Evolutionary conservation across 352 stramenopile species (phyloP).

Genomic region (Globisporangium alternatum): DNA sequence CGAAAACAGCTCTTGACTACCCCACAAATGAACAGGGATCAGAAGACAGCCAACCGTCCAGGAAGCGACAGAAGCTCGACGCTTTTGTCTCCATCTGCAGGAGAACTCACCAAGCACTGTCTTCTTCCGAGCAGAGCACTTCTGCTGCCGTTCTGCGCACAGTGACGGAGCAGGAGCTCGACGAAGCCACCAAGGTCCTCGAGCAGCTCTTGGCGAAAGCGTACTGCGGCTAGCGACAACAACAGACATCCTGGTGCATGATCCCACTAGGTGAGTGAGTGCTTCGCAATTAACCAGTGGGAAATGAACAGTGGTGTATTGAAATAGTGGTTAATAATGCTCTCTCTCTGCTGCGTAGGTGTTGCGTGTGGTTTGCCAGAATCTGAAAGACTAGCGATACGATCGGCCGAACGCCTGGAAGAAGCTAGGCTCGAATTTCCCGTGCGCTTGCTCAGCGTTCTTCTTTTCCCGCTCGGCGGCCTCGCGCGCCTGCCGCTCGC

Average conservation of each 20-base stretch:
- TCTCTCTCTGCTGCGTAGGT: background rate
- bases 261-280: background rate
- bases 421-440: slow-evolving; percentile 70
- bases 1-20: slow-evolving; percentile 1
- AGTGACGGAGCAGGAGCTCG: slow-evolving; percentile 43
- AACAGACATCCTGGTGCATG: background rate
- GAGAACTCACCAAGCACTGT: slow-evolving; percentile 41
- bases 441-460: slow-evolving; percentile 44
- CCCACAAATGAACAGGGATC: slow-evolving; percentile 16
- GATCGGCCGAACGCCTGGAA: slow-evolving; percentile 73
- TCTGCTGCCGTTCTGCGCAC: slow-evolving; percentile 26
- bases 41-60: slow-evolving; percentile 24
- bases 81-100: slow-evolving; percentile 30
- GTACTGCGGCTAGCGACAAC: background rate
- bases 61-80: slow-evolving; percentile 20
- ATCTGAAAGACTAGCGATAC: slow-evolving; percentile 49
- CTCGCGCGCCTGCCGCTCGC: slow-evolving; percentile 47
- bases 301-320: slow-evolving; percentile 8
- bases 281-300: no score
- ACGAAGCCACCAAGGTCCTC: slow-evolving; percentile 42
- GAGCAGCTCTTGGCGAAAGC: slow-evolving; percentile 36
- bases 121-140: slow-evolving; percentile 17
- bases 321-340: slow-evolving; percentile 8
- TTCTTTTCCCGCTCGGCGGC: slow-evolving; percentile 50
- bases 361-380: background rate